Percentiles rank a stretch among this genome's conserved stretches.
These are phyloP conservation scores for Umbelopsis vinacea DNA, from an alignment of 192 early-diverging fungal species.

Conservation along the genomic window DNA sequence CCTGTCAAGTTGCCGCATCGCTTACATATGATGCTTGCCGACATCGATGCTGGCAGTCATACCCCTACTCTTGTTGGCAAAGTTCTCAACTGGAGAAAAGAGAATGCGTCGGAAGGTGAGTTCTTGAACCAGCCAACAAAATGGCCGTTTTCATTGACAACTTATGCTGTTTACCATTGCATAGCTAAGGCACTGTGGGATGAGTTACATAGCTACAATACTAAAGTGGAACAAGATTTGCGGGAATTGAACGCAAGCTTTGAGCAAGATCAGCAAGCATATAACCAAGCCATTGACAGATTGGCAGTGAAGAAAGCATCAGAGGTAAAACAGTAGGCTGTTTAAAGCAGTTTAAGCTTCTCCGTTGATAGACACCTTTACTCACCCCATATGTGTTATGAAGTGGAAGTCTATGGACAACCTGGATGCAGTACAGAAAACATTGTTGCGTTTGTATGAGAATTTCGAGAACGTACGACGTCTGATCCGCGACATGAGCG, in stretches of 20 bases:
- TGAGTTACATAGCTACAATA: constrained; percentile 65
- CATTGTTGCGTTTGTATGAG: neutral
- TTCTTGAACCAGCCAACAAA: neutral
- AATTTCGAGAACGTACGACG: constrained; percentile 61
- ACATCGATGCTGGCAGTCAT: constrained; percentile 92
- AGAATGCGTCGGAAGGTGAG: constrained; percentile 60
- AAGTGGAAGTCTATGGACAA: neutral
- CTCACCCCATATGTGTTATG: neutral
- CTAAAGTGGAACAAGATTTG: constrained; percentile 59
- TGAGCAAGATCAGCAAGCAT: constrained; percentile 37
- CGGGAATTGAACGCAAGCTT: constrained; percentile 42
- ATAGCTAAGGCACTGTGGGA: constrained; percentile 65
- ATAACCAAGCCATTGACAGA: constrained; percentile 51
- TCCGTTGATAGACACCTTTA: neutral
- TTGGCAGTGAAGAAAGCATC: constrained; percentile 48
- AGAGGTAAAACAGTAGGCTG: constrained; percentile 40
- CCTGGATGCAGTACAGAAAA: neutral
- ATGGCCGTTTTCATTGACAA: neutral
- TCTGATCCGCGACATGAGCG: constrained; percentile 74
- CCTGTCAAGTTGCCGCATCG: constrained; percentile 73
- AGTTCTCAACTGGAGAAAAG: constrained; percentile 84
- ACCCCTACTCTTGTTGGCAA: constrained; percentile 91
- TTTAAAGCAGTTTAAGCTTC: neutral
- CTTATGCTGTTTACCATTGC: neutral
- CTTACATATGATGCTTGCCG: constrained; percentile 81